Base-by-base conservation (phyloP, 2,329 filamentous ascomycete genomes). In the Trichophyton benhamiae region DNA sequence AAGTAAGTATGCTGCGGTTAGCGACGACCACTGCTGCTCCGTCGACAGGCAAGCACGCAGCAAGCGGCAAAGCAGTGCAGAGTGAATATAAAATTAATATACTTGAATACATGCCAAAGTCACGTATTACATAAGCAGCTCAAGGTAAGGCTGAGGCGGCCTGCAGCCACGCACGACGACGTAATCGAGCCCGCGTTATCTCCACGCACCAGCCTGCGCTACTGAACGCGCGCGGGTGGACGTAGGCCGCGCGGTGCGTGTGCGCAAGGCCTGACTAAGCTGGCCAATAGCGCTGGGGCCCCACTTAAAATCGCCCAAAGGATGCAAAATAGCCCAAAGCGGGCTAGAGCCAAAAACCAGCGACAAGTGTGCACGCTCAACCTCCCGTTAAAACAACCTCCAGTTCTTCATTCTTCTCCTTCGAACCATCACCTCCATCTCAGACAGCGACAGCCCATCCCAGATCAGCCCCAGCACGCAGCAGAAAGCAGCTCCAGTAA, bases 281-380 rank as follows among this genome's bases (percentile, higher is more conserved):
- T 3, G 44, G 9, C 41, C 44, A 48, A 48, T 48, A 48, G 44
- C 22, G 41, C n/a, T 48, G 44, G 17, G 44, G 17, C 44, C 44
- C n/a, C 44, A 48, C 41, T 44, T 44, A 20, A 22, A 48, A 20
- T 48, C 44, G 44, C 44, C 44, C 62, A 60, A 60, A 62, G 58
- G 52, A 42, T 59, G 60, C 60, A 64, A 62, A 62, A 36, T 62
- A 55, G 41, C 63, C 61, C 57, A 61, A 64, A 62, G 53, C 46
- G 65, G 62, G 62, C 67, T 67, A 65, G 67, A 66, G 63, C 67
- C 68, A 69, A 53, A 44, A 53, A 61, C 63, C 64, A 57, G 60
- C 59, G 48, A 63, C 61, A 61, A 61, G 62, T 61, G 61, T 63
- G 61, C 62, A 62, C 59, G 63, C 61, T 59, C 60, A 53, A 61